Percentiles rank a stretch among this genome's conserved stretches.
Conservation (phyloP, 306 rosid species). For the Pyrus betulifolia region DNA sequence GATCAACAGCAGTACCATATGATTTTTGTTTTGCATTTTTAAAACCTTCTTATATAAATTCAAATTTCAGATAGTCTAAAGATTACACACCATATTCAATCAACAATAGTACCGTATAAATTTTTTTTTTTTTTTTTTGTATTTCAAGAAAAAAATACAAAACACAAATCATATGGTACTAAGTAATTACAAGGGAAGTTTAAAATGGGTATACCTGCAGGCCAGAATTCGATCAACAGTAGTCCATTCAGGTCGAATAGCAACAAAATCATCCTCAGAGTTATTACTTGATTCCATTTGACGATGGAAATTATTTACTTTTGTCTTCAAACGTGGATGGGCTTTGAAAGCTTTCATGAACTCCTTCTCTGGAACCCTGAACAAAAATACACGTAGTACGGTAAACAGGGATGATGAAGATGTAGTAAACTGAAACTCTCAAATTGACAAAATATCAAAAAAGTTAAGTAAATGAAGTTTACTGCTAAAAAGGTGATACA, state of each 20-base stretch:
- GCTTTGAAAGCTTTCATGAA: slow-evolving; percentile 87
- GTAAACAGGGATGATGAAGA: slow-evolving; percentile 5
- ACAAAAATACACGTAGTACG: not conserved
- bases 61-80: slow-evolving; percentile 2
- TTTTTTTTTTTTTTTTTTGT: not conserved
- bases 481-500: not conserved
- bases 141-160: slow-evolving; percentile 4
- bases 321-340: slow-evolving; percentile 76
- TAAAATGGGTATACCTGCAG: slow-evolving; percentile 61
- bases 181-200: slow-evolving; percentile 16
- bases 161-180: not conserved
- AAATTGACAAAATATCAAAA: slow-evolving; percentile 9
- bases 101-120: too few species aligned
- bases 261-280: slow-evolving; percentile 85
- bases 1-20: too few species aligned
- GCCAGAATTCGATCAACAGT: slow-evolving; percentile 88
- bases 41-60: not conserved
- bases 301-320: slow-evolving; percentile 76
- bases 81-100: not conserved
- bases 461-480: not conserved
- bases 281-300: slow-evolving; percentile 62
- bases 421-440: slow-evolving; percentile 21
- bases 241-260: slow-evolving; percentile 98
- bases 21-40: not conserved
- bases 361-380: slow-evolving; percentile 95